Percentiles rank a stretch among this genome's conserved stretches.
Conservation (phyloP, 805 yeast genomes). For the Myxozyma sirexii region DNA sequence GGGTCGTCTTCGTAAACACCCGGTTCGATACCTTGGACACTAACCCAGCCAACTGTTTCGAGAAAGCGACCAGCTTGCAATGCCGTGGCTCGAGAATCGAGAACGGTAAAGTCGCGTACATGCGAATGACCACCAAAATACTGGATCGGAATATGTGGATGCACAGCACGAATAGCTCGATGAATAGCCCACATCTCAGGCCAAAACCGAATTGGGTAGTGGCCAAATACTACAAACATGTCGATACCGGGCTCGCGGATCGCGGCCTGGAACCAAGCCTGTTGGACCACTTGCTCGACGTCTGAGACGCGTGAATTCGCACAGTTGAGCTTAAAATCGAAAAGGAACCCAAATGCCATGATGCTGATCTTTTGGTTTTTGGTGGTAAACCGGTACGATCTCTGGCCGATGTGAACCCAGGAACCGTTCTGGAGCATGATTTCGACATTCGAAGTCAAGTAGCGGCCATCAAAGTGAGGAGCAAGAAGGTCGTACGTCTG, state of each 20-base stretch:
- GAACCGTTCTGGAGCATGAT: conserved; percentile 42
- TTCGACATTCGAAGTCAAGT: conserved; percentile 54
- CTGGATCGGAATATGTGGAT: conserved; percentile 69
- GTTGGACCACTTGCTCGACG: conserved; percentile 54
- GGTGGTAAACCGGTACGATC: conserved; percentile 67
- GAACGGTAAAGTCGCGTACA: conserved; percentile 74
- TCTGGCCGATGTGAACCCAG: conserved; percentile 68
- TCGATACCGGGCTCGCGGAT: conserved; percentile 55
- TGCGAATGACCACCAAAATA: conserved; percentile 96
- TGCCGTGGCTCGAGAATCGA: conserved; percentile 70
- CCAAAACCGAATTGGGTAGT: conserved; percentile 71
- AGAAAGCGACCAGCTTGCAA: conserved; percentile 92
- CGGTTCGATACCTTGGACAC: conserved; percentile 48
- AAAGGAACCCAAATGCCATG: conserved; percentile 75
- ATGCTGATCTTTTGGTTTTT: conserved; percentile 54
- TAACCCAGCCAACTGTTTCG: conserved; percentile 89
- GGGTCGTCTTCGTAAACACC: conserved; percentile 25
- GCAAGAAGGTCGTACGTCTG: conserved; percentile 68
- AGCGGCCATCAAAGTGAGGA: conserved; percentile 58
- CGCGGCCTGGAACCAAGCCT: conserved; percentile 66
- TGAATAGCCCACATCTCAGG: conserved; percentile 55
- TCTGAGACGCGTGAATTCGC: conserved; percentile 65
- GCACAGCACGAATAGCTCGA: conserved; percentile 54
- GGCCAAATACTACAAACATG: conserved; percentile 72
- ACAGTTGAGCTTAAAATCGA: conserved; percentile 69